Evolutionary conservation across 106 monocot species (phyloP), one percentile per base, ranked within the genome.

Genomic region (Chionographis japonica): DNA sequence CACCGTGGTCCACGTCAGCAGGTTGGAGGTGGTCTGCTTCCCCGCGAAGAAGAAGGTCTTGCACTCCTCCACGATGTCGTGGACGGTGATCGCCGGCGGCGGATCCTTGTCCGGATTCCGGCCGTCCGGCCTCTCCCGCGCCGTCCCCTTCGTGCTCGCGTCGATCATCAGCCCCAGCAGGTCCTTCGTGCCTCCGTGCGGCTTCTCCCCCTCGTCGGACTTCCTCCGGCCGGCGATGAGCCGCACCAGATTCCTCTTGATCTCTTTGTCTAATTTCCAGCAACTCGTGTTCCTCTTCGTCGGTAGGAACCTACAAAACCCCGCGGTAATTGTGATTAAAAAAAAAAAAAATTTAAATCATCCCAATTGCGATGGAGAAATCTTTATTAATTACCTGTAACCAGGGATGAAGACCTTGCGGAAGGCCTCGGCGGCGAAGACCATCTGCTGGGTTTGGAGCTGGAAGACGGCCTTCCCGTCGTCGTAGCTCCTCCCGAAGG

Each of bases 11-110:
- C 93, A 93, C 54, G 93, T 84, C 79, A 93, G 74, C 74, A 93
- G 64, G 79, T 89, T 89, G 5, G 93, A 77, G 36, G 93, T 93
- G 2, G 93, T 89, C 84, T 93, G 86, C 74, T 86, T 89, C 19
- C 93, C 93, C 11, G 93, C 93, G 86, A 93, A 93, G 83, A 84
- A 89, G 86, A 93, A 93, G 4, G 89, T 89, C 84, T 93, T 93
- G 83, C 93, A 93, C 74, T 93, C 93, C 72, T 89, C 93, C 60
- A 93, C 77, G 61, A 89, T 93, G 57, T 89, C 89, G 11, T 54
- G 39, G 8, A 77, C 65, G 6, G 72, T 60, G 53, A 80, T 79
- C 50, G 39, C 9, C 9, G 46, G 46, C 46, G 46, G 8, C 27
- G 27, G 27, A 27, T 27, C 27, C 12, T 43, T 1, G 10, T 7